Percentiles rank a stretch among this genome's conserved stretches.
Evolutionary conservation across 345 rosid species (phyloP).

Genomic region (Punica granatum): DNA sequence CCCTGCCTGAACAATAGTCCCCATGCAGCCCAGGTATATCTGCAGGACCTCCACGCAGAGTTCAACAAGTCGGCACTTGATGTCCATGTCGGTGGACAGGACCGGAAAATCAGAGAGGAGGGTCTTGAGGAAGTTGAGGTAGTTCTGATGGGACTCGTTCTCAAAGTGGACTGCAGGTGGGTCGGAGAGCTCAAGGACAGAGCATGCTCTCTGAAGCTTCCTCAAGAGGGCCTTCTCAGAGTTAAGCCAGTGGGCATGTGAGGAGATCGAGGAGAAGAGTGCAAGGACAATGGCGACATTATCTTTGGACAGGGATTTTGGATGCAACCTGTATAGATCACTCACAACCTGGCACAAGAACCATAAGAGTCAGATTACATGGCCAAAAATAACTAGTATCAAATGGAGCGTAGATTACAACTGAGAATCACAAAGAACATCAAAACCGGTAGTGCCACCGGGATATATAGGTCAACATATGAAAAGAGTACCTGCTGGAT

Average conservation of each 20-base stretch:
- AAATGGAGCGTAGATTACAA: too few species aligned
- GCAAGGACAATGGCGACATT: slow-evolving; percentile 40
- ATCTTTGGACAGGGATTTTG: slow-evolving; percentile 37
- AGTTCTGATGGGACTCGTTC: slow-evolving; percentile 69
- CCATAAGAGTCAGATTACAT: not conserved
- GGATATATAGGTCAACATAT: too few species aligned
- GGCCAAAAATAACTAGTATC: not conserved
- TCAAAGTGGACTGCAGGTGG: slow-evolving; percentile 88
- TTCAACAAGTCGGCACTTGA: slow-evolving; percentile 45
- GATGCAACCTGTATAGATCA: slow-evolving; percentile 48
- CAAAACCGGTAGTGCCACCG: too few species aligned
- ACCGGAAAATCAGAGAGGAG: slow-evolving; percentile 32
- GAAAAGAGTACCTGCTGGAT: slow-evolving; percentile 51
- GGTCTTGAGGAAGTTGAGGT: slow-evolving; percentile 57
- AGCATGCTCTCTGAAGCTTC: slow-evolving; percentile 73
- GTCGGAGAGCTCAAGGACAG: slow-evolving; percentile 57
- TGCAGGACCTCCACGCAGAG: slow-evolving; percentile 51
- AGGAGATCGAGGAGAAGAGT: slow-evolving; percentile 50
- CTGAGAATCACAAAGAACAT: too few species aligned
- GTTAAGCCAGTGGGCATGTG: slow-evolving; percentile 63
- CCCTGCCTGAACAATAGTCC: slow-evolving; percentile 13
- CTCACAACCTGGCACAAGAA: slow-evolving; percentile 52
- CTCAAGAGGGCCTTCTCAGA: slow-evolving; percentile 38
- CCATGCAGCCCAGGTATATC: slow-evolving; percentile 54
- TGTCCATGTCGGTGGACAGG: slow-evolving; percentile 37